Evolutionary conservation across 495 filamentous ascomycete genomes (phyloP).

Genomic region (Aspergillus saccharolyticus): DNA sequence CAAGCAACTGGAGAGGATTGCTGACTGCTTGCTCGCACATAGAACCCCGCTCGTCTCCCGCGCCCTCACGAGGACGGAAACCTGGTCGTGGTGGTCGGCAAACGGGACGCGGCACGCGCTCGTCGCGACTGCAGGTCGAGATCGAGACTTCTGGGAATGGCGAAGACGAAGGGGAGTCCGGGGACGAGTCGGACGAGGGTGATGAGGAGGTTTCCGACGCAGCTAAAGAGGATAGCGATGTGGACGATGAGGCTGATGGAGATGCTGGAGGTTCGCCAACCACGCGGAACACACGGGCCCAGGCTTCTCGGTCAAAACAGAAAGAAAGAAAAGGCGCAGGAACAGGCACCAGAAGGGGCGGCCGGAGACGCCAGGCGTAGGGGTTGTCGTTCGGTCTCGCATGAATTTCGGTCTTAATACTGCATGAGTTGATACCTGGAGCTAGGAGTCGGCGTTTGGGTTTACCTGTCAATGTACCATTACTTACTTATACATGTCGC

Average conservation of each 20-base stretch:
- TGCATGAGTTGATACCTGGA: conserved; percentile 26
- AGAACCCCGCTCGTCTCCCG: conserved; percentile 49
- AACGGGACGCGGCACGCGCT: conserved; percentile 38
- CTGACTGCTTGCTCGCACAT: conserved; percentile 12
- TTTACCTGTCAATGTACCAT: conserved; percentile 12
- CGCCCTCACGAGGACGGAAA: conserved; percentile 42
- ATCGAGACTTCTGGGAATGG: conserved; percentile 27
- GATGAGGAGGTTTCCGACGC: conserved; percentile 33
- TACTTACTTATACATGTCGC: conserved; percentile 4
- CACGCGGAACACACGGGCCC: conserved; percentile 36
- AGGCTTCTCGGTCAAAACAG: conserved; percentile 34
- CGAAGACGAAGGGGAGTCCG: conserved; percentile 41
- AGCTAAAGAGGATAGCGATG: conserved; percentile 23
- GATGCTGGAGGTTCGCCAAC: conserved; percentile 35
- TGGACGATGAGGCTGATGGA: conserved; percentile 35
- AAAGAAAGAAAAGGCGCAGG: conserved; percentile 32
- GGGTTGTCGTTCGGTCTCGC: background rate
- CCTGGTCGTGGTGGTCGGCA: conserved; percentile 33
- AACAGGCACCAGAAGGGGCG: conserved; percentile 29
- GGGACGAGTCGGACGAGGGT: conserved; percentile 41
- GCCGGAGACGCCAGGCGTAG: conserved; percentile 31
- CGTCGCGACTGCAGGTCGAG: conserved; percentile 40
- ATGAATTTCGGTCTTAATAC: background rate
- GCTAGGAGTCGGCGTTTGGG: conserved; percentile 16
- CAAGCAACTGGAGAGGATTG: too few relatives aligned